These are phyloP conservation scores for Globisporangium perplexum DNA, from an alignment of 352 stramenopile genomes.

Conservation along the genomic window DNA sequence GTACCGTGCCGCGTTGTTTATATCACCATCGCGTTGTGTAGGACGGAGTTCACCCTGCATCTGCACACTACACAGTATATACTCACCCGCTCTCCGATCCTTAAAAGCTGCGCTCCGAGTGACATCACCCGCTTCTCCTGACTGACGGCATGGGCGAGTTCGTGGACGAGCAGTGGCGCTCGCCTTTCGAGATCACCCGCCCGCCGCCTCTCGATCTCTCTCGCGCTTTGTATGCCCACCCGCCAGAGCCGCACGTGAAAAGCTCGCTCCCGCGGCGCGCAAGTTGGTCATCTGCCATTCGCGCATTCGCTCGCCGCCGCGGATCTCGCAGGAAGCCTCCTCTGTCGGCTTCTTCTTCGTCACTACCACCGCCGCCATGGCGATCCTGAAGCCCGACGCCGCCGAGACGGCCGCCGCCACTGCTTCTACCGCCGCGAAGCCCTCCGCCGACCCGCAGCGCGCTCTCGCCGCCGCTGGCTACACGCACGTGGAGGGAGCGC, in stretches of 20 bases:
- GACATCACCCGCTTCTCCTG: not conserved
- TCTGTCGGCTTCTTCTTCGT: no score
- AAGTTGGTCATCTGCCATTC: not conserved
- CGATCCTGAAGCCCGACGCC: constrained; percentile 59
- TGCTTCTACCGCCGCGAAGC: constrained; percentile 21
- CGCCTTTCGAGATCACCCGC: no score
- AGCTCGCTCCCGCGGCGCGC: not conserved
- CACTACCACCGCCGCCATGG: constrained; percentile 24
- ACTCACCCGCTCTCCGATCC: not conserved
- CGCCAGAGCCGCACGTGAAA: not conserved
- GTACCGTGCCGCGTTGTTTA: no score
- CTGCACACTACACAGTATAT: not conserved
- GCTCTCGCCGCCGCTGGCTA: constrained; percentile 59
- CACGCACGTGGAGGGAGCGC: constrained; percentile 65
- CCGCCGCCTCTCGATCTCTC: not conserved
- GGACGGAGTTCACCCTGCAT: no score
- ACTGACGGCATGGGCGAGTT: not conserved
- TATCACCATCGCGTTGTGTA: no score
- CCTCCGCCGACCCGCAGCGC: constrained; percentile 19
- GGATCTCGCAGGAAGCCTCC: not conserved
- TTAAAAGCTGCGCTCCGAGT: constrained; percentile 1
- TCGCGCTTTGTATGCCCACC: constrained; percentile 6
- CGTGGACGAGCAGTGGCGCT: no score
- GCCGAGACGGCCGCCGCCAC: constrained; percentile 21
- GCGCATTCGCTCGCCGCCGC: not conserved